Conservation (phyloP, 1,139 yeast genomes). For the Taphrina deformans region DNA sequence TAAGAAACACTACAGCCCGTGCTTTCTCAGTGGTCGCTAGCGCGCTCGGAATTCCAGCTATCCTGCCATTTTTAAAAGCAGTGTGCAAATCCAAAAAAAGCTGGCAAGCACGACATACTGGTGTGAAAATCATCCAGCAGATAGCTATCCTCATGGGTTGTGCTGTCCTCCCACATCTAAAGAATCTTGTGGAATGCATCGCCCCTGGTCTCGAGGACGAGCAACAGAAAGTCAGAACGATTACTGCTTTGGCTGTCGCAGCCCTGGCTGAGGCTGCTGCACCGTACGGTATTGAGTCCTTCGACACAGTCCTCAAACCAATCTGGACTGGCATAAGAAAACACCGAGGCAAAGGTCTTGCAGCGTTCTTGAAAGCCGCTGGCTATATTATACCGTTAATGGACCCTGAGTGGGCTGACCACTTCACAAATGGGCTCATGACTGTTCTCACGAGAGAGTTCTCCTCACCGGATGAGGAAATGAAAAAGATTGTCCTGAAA, state of each 20-base stretch:
- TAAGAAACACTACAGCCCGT: slow-evolving; percentile 73
- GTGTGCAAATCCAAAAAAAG: slow-evolving; percentile 75
- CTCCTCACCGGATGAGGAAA: slow-evolving; percentile 81
- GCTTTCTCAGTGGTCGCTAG: slow-evolving; percentile 83
- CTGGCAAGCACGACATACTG: slow-evolving; percentile 88
- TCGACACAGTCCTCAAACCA: slow-evolving; percentile 70
- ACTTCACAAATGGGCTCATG: slow-evolving; percentile 74
- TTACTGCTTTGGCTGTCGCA: slow-evolving; percentile 70
- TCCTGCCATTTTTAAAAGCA: slow-evolving; percentile 79
- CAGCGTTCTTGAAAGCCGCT: slow-evolving; percentile 73
- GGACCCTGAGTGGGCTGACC: slow-evolving; percentile 78
- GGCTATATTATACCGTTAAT: slow-evolving; percentile 82
- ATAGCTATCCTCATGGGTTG: slow-evolving; percentile 68
- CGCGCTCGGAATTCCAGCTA: slow-evolving; percentile 68
- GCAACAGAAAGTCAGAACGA: slow-evolving; percentile 62
- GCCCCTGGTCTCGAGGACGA: slow-evolving; percentile 68
- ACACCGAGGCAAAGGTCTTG: slow-evolving; percentile 75
- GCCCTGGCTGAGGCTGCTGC: slow-evolving; percentile 80
- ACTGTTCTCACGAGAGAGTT: slow-evolving; percentile 69
- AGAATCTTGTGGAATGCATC: slow-evolving; percentile 63
- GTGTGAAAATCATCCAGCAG: slow-evolving; percentile 75
- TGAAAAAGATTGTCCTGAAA: slow-evolving; percentile 70
- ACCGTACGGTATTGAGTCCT: slow-evolving; percentile 90
- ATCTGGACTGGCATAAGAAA: slow-evolving; percentile 76
- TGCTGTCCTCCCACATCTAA: slow-evolving; percentile 73